These are phyloP conservation scores for Parafenestella ontariensis DNA, from an alignment of 2,329 filamentous ascomycete species.

Conservation along the genomic window DNA sequence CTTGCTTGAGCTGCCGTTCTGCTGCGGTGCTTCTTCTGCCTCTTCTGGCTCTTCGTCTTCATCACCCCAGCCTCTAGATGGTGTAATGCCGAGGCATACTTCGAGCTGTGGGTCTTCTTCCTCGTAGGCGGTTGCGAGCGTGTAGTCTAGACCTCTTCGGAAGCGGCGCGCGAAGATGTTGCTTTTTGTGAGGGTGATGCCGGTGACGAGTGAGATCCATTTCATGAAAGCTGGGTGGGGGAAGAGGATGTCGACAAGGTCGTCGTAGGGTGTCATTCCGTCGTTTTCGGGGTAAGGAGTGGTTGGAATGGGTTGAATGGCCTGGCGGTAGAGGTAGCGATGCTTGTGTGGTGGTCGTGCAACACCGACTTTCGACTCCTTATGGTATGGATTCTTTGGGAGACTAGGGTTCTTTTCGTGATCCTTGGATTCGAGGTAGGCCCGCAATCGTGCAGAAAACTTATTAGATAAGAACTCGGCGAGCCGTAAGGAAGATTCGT, in stretches of 20 bases:
- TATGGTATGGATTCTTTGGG: constrained; percentile 40
- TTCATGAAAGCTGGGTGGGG: constrained; percentile 86
- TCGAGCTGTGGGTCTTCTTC: constrained; percentile 78
- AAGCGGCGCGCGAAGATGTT: constrained; percentile 87
- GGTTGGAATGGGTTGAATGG: constrained; percentile 49
- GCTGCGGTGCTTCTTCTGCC: constrained; percentile 54
- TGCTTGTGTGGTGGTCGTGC: constrained; percentile 94
- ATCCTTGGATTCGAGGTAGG: constrained; percentile 69
- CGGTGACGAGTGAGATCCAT: constrained; percentile 86
- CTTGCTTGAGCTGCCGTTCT: constrained; percentile 41
- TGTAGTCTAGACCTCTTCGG: constrained; percentile 87
- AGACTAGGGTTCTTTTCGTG: constrained; percentile 55
- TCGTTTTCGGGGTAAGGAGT: constrained; percentile 43
- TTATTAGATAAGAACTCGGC: constrained; percentile 78
- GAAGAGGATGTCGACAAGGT: constrained; percentile 81
- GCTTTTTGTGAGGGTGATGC: constrained; percentile 73
- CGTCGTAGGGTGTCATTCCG: constrained; percentile 63
- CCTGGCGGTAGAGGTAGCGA: constrained; percentile 82
- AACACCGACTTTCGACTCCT: constrained; percentile 60
- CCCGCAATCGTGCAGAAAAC: constrained; percentile 74
- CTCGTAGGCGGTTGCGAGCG: constrained; percentile 84
- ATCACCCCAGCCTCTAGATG: constrained; percentile 83
- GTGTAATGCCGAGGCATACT: constrained; percentile 85
- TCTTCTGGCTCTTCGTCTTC: constrained; percentile 64
- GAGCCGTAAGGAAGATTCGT: constrained; percentile 84